Conservation (phyloP, 2,329 filamentous ascomycete genomes). For the Colletotrichum falcatum region DNA sequence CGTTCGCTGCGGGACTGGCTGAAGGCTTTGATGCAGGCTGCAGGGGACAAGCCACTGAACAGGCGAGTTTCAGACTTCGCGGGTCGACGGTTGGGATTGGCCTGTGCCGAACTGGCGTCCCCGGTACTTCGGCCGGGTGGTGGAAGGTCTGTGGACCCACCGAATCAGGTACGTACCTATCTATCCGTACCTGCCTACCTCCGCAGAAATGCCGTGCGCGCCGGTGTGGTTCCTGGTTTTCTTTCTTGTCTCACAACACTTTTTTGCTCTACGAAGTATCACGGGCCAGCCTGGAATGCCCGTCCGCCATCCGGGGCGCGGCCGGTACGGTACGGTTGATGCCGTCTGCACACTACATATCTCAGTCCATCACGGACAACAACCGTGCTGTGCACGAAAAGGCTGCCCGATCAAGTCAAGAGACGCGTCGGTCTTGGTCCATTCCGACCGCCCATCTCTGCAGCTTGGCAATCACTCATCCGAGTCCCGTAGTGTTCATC, state of each 20-base stretch:
- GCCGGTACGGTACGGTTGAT: neutral
- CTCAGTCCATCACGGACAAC: neutral
- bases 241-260: neutral
- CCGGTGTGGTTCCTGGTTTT: slow-evolving; percentile 3
- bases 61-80: slow-evolving; percentile 38
- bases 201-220: slow-evolving; percentile 30
- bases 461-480: too few species aligned
- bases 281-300: neutral
- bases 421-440: slow-evolving; percentile 29
- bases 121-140: slow-evolving; percentile 33
- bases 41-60: slow-evolving; percentile 39
- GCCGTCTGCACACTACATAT: neutral
- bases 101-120: slow-evolving; percentile 26
- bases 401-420: slow-evolving; percentile 29
- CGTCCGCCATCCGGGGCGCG: too few species aligned
- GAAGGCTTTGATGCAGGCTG: slow-evolving; percentile 40
- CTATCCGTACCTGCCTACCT: too few species aligned
- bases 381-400: slow-evolving; percentile 20
- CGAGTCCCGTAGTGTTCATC: too few species aligned
- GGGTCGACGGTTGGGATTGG: slow-evolving; percentile 37
- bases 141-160: slow-evolving; percentile 16
- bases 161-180: slow-evolving; percentile 17
- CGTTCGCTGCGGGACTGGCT: slow-evolving; percentile 25
- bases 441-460: slow-evolving; percentile 22
- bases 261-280: neutral